These are phyloP conservation scores for Coemansia sp. DNA, from an alignment of 192 early-diverging fungal species.

Conservation along the genomic window DNA sequence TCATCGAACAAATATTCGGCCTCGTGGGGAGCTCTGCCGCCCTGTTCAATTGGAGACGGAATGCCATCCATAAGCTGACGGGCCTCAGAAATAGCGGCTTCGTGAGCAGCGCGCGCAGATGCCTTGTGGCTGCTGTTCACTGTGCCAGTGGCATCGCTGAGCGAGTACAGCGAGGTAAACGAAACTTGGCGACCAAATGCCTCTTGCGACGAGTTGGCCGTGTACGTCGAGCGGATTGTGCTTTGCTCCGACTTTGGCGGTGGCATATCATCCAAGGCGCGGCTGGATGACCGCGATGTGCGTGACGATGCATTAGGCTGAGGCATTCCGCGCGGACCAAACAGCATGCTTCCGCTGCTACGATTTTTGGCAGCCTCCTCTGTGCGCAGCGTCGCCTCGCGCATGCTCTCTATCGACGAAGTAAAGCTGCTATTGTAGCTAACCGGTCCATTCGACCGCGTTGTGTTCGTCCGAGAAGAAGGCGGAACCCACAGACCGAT, in stretches of 20 bases:
- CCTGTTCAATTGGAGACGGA: slow-evolving; percentile 44
- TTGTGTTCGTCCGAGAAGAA: slow-evolving; percentile 14
- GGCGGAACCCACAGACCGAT: slow-evolving; percentile 37
- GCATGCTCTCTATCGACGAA: slow-evolving; percentile 56
- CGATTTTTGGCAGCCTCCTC: slow-evolving; percentile 30
- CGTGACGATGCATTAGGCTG: background rate
- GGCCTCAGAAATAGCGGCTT: slow-evolving; percentile 45
- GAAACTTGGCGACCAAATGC: slow-evolving; percentile 26
- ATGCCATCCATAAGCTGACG: slow-evolving; percentile 54
- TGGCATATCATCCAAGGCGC: slow-evolving; percentile 19
- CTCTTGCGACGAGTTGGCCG: slow-evolving; percentile 14
- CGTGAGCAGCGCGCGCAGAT: slow-evolving; percentile 26
- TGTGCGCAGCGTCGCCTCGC: slow-evolving; percentile 37
- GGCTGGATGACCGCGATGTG: slow-evolving; percentile 32
- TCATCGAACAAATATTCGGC: slow-evolving; percentile 56
- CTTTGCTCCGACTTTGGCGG: slow-evolving; percentile 18
- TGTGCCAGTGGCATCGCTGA: slow-evolving; percentile 28
- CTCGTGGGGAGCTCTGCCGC: slow-evolving; percentile 20
- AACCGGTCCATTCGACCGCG: background rate
- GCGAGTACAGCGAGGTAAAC: slow-evolving; percentile 45
- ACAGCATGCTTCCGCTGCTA: slow-evolving; percentile 51
- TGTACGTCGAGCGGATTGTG: slow-evolving; percentile 26
- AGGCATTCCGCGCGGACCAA: slow-evolving; percentile 58
- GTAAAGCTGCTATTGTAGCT: slow-evolving; percentile 39
- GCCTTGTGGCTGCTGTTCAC: slow-evolving; percentile 10